Evolutionary conservation across 768 basidiomycete genomes (phyloP).

Genomic region (Trametes maxima): DNA sequence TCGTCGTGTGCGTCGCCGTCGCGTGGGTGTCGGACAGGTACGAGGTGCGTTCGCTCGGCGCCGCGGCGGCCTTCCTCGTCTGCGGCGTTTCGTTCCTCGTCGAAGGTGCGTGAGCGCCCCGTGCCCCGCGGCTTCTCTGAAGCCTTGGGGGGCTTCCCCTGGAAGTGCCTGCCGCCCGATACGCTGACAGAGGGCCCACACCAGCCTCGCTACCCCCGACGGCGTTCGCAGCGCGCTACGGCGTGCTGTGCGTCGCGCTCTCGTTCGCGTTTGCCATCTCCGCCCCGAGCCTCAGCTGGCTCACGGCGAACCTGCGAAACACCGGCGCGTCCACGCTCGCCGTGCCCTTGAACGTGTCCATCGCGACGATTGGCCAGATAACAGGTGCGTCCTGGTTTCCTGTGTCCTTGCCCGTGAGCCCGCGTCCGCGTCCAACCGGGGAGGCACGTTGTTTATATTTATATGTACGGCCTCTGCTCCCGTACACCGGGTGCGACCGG

Average conservation of each 20-base stretch:
- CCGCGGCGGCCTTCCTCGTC: slow-evolving; percentile 18
- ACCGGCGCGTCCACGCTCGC: slow-evolving; percentile 37
- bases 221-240: slow-evolving; percentile 37
- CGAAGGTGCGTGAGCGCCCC: slow-evolving; percentile 18
- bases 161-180: background rate
- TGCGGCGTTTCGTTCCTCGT: slow-evolving; percentile 25
- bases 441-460: background rate
- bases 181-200: background rate
- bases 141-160: background rate
- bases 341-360: slow-evolving; percentile 37
- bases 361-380: slow-evolving; percentile 41
- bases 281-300: slow-evolving; percentile 40
- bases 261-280: slow-evolving; percentile 37
- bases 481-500: background rate
- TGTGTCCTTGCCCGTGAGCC: background rate
- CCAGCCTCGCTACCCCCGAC: slow-evolving; percentile 26
- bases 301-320: slow-evolving; percentile 37
- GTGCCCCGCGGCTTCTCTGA: background rate
- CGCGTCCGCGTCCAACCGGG: background rate
- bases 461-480: background rate
- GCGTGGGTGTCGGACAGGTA: slow-evolving; percentile 25
- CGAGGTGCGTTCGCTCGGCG: slow-evolving; percentile 24
- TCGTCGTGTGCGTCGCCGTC: slow-evolving; percentile 25
- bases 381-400: slow-evolving; percentile 27
- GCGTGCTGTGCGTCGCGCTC: slow-evolving; percentile 36